Base-by-base conservation (phyloP, 2,329 filamentous ascomycete genomes). In the Fonsecaea erecta region DNA sequence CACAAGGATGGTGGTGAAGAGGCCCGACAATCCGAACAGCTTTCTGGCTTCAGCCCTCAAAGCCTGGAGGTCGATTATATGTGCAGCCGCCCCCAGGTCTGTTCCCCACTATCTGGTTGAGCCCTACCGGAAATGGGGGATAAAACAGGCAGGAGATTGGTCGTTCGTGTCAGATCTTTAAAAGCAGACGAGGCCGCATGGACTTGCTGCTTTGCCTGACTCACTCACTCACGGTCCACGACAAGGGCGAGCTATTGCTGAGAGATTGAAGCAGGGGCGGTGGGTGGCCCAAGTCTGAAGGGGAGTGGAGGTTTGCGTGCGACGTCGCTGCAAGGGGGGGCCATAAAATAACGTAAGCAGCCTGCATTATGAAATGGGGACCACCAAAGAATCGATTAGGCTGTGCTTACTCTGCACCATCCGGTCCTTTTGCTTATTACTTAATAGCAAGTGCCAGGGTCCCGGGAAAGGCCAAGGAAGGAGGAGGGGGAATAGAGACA, bases 301-400 rank as follows among this genome's bases (percentile, higher is more conserved):
- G 43, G n/a, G n/a, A n/a, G n/a, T n/a, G n/a, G n/a, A n/a, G n/a
- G n/a, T n/a, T n/a, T n/a, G n/a, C n/a, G n/a, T n/a, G n/a, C n/a
- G n/a, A n/a, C n/a, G n/a, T n/a, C n/a, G n/a, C n/a, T n/a, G n/a
- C n/a, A n/a, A n/a, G n/a, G n/a, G n/a, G n/a, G n/a, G n/a, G n/a
- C n/a, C n/a, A 40, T 16, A 40, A 21, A 37, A 56, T 40, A 18
- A 56, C 53, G 32, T 56, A 56, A 56, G 53, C 53, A 18, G 53
- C 1, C 16, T 40, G 53, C 53, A 40, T 54, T 35, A 54, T 35
- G 18, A 48, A 48, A 48, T 54, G 52, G 52, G 24, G 28, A 32
- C 34, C 52, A 5, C 53, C 24, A 56, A 9, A 24, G n/a, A n/a
- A n/a, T n/a, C n/a, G n/a, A n/a, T n/a, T n/a, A n/a, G n/a, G n/a